Percentiles rank a stretch among this genome's conserved stretches.
phyloP scores from a whole-genome alignment of 345 rosid genomes.

The Sisymbrium altissimum region DNA sequence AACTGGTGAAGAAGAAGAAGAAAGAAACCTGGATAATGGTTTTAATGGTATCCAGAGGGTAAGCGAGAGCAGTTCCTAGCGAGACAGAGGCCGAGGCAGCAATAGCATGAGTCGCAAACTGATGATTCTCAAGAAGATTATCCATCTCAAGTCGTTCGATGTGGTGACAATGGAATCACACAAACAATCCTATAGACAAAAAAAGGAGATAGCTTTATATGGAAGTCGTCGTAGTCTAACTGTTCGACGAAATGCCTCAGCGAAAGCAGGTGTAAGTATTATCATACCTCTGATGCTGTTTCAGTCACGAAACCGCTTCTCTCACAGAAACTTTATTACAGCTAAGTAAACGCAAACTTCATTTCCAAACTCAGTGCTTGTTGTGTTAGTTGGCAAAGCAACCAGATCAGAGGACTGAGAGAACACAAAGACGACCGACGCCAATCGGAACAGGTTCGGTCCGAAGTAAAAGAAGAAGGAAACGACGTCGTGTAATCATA shows the following conservation, averaged over 20 bases:
- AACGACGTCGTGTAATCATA: neutral
- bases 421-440: neutral
- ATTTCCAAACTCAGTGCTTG: neutral
- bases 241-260: conserved; percentile 34
- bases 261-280: neutral
- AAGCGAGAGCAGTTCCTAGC: conserved; percentile 61
- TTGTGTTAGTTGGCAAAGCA: neutral
- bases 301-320: neutral
- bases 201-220: neutral
- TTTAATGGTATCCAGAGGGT: conserved; percentile 86
- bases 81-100: conserved; percentile 76
- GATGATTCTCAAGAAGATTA: conserved; percentile 55
- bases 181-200: neutral
- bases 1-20: neutral
- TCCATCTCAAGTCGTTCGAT: conserved; percentile 20
- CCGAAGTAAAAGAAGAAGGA: neutral
- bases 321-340: neutral
- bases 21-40: conserved; percentile 66
- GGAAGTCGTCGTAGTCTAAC: conserved; percentile 11
- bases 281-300: conserved; percentile 6
- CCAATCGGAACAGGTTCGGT: neutral
- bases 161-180: too few relatives aligned
- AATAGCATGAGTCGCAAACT: conserved; percentile 71
- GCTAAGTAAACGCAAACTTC: neutral
- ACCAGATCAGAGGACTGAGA: conserved; percentile 7